phyloP scores from a whole-genome alignment of 2,329 filamentous ascomycete genomes.

The Fusarium verticillioides region DNA sequence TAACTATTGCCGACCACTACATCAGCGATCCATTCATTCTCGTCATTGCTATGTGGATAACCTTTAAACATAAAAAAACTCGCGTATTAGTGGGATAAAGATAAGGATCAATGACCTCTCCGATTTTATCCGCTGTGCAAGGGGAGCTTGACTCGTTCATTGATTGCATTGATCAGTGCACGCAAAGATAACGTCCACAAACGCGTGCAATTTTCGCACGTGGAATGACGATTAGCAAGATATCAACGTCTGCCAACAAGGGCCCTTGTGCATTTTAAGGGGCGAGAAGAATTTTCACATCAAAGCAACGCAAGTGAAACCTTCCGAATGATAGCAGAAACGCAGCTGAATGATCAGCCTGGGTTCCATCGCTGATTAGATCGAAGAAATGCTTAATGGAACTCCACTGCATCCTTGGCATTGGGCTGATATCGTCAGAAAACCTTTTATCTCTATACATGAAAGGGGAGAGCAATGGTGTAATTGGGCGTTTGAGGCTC shows the following conservation, averaged over 20 bases:
- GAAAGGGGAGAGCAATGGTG: neutral
- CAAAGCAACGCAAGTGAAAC: neutral
- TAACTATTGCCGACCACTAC: neutral
- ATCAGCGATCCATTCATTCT: accelerated
- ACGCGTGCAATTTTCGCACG: neutral
- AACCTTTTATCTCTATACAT: constrained; percentile 7
- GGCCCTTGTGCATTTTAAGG: neutral
- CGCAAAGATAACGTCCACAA: neutral
- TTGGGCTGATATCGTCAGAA: neutral
- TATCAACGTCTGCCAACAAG: neutral
- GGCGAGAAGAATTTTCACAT: neutral
- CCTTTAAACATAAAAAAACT: neutral
- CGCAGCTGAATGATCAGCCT: neutral
- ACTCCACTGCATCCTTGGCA: neutral
- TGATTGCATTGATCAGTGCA: neutral
- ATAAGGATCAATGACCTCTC: accelerated
- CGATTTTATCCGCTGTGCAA: neutral
- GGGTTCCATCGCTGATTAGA: neutral
- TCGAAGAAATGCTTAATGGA: neutral
- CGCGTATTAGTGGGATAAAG: neutral
- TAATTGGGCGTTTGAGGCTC: constrained; percentile 18
- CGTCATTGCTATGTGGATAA: neutral
- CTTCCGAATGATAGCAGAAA: neutral
- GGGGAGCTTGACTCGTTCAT: neutral
- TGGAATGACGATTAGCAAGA: neutral